Conservation (phyloP, 2,329 filamentous ascomycete species). For the Alternaria gansuensis region DNA sequence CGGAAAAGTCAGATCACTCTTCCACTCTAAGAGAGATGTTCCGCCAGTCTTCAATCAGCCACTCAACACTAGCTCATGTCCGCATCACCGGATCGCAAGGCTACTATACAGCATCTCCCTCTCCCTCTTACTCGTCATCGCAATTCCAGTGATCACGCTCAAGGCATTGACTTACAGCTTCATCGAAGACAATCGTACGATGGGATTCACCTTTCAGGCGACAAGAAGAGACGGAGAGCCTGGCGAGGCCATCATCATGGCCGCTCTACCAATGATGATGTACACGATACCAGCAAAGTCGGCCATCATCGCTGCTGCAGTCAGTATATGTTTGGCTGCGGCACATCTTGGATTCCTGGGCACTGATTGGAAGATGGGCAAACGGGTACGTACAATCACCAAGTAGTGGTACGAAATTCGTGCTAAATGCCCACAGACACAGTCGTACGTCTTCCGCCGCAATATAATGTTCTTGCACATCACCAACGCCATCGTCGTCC, state of each 20-base stretch:
- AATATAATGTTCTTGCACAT: slow-evolving; percentile 48
- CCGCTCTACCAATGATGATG: slow-evolving; percentile 41
- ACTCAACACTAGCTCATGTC: slow-evolving; percentile 22
- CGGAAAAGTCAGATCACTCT: slow-evolving; percentile 25
- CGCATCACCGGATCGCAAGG: slow-evolving; percentile 34
- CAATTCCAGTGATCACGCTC: slow-evolving; percentile 36
- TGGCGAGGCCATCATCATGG: slow-evolving; percentile 32
- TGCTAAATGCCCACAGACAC: slow-evolving; percentile 30
- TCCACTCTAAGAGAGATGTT: slow-evolving; percentile 22
- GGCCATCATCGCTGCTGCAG: slow-evolving; percentile 35
- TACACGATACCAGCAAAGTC: slow-evolving; percentile 42
- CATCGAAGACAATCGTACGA: slow-evolving; percentile 44
- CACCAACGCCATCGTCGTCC: slow-evolving; percentile 41
- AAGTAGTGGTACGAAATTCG: background rate
- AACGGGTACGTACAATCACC: slow-evolving; percentile 27
- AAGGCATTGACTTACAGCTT: slow-evolving; percentile 46
- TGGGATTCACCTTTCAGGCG: slow-evolving; percentile 42
- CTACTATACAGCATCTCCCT: slow-evolving; percentile 33
- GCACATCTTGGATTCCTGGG: slow-evolving; percentile 37
- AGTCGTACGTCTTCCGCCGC: slow-evolving; percentile 46
- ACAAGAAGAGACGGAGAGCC: slow-evolving; percentile 23
- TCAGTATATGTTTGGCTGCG: slow-evolving; percentile 34
- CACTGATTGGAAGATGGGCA: slow-evolving; percentile 39
- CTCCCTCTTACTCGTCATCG: slow-evolving; percentile 30
- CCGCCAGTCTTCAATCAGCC: slow-evolving; percentile 21